Evolutionary conservation across 139 green algal species (phyloP), one percentile per base, ranked within the genome.

Genomic region (Coelastrella sp.): DNA sequence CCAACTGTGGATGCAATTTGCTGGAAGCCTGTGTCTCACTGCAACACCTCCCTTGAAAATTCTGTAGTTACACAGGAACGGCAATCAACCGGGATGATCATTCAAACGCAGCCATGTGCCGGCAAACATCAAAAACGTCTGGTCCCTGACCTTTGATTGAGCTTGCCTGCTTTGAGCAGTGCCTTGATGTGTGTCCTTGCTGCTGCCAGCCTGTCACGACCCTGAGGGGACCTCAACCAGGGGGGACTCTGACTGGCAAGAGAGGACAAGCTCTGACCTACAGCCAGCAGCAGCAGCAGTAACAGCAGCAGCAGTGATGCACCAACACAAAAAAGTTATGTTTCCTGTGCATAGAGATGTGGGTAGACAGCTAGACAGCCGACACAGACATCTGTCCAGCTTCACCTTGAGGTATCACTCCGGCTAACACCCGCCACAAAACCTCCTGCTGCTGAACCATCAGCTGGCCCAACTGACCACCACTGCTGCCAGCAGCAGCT

Each of bases 91-190:
- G 35, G 35, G 35, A 49, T 49, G 35, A 49, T 49, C 3, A 49
- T 49, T 49, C 35, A 49, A 49, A 49, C 35, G 35, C 35, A 49
- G 35, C 35, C 3, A 49, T 3, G 3, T 49, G 35, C 35, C 35
- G 35, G 3, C 1, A 49, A 49, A 49, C 1, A 49, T 49, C 35
- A 49, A 1, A 3, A 49, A 49, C 1, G 35, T 49, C 35, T 49
- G 35, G 35, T 49, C 35, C 35, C 35, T 49, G 35, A 93, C 63
- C 91, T 93, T 15, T 74, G 20, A 79, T 95, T 95, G 12, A 96
- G 89, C 7, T 25, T 73, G 20, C 49, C 20, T 57, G 20, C 49
- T 7, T 76, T 12, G 19, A 81, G 35, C 8, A 81, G 68, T n/a
- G 66, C 14, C 49, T 68, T 80, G 68, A 88, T 19, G 4, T n/a